Percentiles rank a stretch among this genome's conserved stretches.
phyloP scores from a whole-genome alignment of 306 rosid genomes.

The Erythrophleum fordii region DNA sequence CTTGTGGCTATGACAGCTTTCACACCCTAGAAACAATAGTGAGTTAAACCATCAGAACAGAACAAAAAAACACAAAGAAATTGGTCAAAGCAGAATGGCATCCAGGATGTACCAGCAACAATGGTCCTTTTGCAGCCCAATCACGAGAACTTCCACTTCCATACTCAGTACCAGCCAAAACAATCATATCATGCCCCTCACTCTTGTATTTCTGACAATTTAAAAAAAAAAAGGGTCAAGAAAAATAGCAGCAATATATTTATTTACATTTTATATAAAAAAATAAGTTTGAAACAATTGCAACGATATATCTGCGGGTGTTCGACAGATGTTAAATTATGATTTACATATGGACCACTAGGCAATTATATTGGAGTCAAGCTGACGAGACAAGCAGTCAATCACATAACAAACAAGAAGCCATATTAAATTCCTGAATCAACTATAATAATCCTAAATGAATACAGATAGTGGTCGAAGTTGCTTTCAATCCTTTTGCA shows the following conservation, averaged over 20 bases:
- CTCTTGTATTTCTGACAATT: constrained; percentile 75
- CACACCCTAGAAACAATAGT: constrained; percentile 67
- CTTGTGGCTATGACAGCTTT: constrained; percentile 96
- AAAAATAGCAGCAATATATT: constrained; percentile 18
- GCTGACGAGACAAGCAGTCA: not conserved
- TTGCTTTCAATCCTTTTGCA: not conserved
- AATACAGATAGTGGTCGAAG: not conserved
- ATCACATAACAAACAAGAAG: constrained; percentile 14
- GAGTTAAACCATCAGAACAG: constrained; percentile 5
- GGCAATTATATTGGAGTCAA: constrained; percentile 9
- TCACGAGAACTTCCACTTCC: constrained; percentile 99
- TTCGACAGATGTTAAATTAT: constrained; percentile 4
- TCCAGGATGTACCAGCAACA: constrained; percentile 68
- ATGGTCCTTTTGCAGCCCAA: constrained; percentile 99
- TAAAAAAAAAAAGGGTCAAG: constrained; percentile 15
- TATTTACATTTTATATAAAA: not conserved
- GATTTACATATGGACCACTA: constrained; percentile 14
- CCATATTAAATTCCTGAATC: not conserved
- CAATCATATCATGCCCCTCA: constrained; percentile 74
- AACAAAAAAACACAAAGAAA: not conserved
- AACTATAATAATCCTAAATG: not conserved
- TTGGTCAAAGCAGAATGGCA: constrained; percentile 13
- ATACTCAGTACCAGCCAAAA: constrained; percentile 93
- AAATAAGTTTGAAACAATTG: not conserved
- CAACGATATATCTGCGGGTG: not conserved